Base-by-base conservation (phyloP, 2,329 filamentous ascomycete species). In the Paracoccidioides brasiliensis region DNA sequence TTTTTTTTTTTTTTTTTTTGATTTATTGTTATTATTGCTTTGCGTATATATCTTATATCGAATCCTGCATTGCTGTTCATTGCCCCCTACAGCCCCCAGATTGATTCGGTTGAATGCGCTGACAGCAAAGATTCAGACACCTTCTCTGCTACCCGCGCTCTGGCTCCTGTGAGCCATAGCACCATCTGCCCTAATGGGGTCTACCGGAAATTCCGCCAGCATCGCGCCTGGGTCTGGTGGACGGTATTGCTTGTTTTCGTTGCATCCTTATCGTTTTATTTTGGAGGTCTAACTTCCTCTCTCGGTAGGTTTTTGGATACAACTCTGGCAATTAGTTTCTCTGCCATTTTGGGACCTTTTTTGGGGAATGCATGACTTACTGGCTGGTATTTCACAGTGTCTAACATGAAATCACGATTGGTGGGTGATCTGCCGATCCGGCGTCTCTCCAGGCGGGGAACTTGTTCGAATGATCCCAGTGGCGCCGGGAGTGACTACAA, bases 401-500 rank as follows among this genome's bases (percentile, higher is more conserved):
- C 30, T 4, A 15, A 32, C 48, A 8, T 52, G 10, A 40, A 52
- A 52, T 41, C 49, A 41, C 32, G 42, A 28, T 7, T 52, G 5
- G 37, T 12, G 9, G 5, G 32, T 15, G 30, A 42, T 32, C 10
- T 40, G 3, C 38, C 12, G 3, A 14, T 41, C 35, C 46, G 48
- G 41, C 44, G 56, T n/a, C 9, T 54, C 3, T 61, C 61, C 42
- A 57, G 65, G 55, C 45, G 54, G 4, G 35, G 44, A 38, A 59
- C 57, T n/a, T 69, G 66, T 53, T 62, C 59, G 14, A 60, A 59
- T 3, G 63, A 66, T n/a, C 62, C 62, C 46, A 7, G 0, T 3
- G 61, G 61, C 7, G 55, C 57, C 9, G 55, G 59, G n/a, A 54
- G 55, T 28, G 54, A 61, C n/a, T 87, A 86, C 66, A 79, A 86